These are phyloP conservation scores for Xylaria grammica DNA, from an alignment of 495 filamentous ascomycete species.

Conservation along the genomic window DNA sequence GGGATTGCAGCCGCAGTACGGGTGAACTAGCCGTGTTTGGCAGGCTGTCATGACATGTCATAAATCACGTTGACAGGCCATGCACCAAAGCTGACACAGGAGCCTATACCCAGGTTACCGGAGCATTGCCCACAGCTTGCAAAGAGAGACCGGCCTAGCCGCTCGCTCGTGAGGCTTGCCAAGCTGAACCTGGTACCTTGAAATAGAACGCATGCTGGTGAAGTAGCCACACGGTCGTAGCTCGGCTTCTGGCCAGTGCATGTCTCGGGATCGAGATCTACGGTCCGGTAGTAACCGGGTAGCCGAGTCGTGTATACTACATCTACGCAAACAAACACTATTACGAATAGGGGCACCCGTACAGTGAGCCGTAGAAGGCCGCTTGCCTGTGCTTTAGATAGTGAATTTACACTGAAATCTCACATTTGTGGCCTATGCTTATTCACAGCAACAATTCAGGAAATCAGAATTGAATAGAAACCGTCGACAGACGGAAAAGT, in stretches of 20 bases:
- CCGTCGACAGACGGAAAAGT: slow-evolving; percentile 14
- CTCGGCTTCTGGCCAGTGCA: background rate
- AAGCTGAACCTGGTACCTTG: slow-evolving; percentile 2
- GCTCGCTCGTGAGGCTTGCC: background rate
- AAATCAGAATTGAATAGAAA: background rate
- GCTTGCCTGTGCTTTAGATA: too few relatives aligned
- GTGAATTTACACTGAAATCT: too few relatives aligned
- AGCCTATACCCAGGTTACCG: slow-evolving; percentile 18
- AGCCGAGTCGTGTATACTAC: too few relatives aligned
- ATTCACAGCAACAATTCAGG: background rate
- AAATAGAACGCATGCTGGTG: background rate
- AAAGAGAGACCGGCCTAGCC: slow-evolving; percentile 12
- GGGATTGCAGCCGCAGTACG: background rate
- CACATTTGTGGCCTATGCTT: background rate
- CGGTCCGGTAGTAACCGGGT: background rate
- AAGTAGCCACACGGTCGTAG: background rate
- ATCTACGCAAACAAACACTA: too few relatives aligned
- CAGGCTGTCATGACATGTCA: slow-evolving; percentile 12
- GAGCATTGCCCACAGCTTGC: slow-evolving; percentile 6
- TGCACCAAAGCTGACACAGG: slow-evolving; percentile 11
- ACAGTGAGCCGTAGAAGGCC: too few relatives aligned
- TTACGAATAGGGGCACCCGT: too few relatives aligned
- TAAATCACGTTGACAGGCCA: background rate
- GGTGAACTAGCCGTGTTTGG: slow-evolving; percentile 5
- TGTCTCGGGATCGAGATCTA: background rate